Evolutionary conservation across 2,329 filamentous ascomycete species (phyloP), one percentile per base, ranked within the genome.

Genomic region (Pseudocercospora fuligena): DNA sequence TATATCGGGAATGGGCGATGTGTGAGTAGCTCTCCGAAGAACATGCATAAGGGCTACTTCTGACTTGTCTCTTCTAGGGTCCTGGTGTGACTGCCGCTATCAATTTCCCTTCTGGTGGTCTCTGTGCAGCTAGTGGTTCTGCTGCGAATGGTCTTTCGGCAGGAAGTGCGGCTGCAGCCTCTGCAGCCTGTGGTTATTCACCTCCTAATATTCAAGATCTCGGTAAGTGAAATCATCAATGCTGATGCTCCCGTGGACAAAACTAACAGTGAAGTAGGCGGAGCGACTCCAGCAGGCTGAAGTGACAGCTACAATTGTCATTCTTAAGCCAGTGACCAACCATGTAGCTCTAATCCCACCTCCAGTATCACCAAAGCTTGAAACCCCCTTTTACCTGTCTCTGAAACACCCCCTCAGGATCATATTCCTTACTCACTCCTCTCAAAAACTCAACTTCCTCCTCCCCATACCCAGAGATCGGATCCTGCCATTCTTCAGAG

Each of bases 351-450:
- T n/a, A n/a, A 43, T 19, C 40, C n/a, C 40, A 40, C n/a, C 40
- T 43, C 14, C 5, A 12, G 36, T 21, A 47, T 23, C n/a, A 23
- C 57, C 57, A 63, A 21, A 67, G 40, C 53, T 67, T 67, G n/a
- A 53, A 62, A 12, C 59, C 63, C 3, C 63, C 63, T 11, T 59
- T 27, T 29, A 33, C 43, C 40, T 46, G 46, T 19, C 47, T 54
- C 63, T 67, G 66, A 25, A 61, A 65, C 5, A 67, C 54, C 6
- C 63, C 46, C 19, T 51, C 29, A n/a, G 66, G 63, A 61, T 67
- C 66, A 65, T 63, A 67, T 33, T 63, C 54, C 53, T 12, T 59
- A 31, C 58, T 46, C 5, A 64, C 36, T 33, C n/a, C 31, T 19
- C 53, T 49, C 66, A 67, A 29, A 16, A 53, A 59, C 8, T 11